Conservation (phyloP, 108 stramenopile species). For the Fragilaria crotonensis region DNA sequence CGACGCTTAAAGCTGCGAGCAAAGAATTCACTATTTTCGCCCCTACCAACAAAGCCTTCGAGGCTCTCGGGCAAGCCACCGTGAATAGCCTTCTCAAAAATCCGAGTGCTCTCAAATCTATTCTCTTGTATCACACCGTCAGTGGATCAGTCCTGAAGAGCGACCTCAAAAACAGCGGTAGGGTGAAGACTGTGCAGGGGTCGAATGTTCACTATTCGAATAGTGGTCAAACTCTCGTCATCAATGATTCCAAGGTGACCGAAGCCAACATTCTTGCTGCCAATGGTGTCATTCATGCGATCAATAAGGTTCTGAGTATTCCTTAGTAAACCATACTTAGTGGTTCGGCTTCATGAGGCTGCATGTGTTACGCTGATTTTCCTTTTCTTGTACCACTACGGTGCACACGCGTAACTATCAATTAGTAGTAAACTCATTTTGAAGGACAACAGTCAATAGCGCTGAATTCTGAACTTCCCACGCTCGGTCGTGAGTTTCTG, state of each 20-base stretch:
- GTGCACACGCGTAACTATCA: no score
- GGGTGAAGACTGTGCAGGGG: slow-evolving; percentile 2
- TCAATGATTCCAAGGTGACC: no score
- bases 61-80: neutral
- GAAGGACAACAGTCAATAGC: no score
- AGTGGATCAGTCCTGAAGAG: neutral
- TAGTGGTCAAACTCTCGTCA: slow-evolving; percentile 27
- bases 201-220: slow-evolving; percentile 5
- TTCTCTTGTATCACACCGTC: slow-evolving; percentile 32
- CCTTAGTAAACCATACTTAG: no score
- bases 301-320: slow-evolving; percentile 31
- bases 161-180: neutral
- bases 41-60: slow-evolving; percentile 42
- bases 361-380: no score
- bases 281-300: slow-evolving; percentile 49
- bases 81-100: neutral
- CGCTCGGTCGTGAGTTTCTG: no score
- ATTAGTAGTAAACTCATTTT: no score
- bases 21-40: slow-evolving; percentile 26
- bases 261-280: slow-evolving; percentile 32
- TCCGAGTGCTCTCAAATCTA: slow-evolving; percentile 8
- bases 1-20: neutral
- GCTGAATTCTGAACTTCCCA: no score
- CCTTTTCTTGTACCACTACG: no score
- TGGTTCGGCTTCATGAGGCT: no score